Evolutionary conservation across 768 basidiomycete genomes (phyloP).

Genomic region (Agaricus sinodeliciosus): DNA sequence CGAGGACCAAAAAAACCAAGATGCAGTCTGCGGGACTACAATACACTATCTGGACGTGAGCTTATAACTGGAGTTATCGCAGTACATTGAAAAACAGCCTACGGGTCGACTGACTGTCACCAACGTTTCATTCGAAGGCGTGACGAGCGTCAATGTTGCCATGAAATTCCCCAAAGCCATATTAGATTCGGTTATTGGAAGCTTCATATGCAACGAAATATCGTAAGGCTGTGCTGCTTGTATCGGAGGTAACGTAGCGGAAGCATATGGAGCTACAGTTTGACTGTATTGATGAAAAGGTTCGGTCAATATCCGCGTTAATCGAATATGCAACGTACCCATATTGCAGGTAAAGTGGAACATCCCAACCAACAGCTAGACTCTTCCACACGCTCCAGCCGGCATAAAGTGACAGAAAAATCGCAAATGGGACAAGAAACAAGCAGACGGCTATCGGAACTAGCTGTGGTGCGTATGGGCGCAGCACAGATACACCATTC

Average conservation of each 20-base stretch:
- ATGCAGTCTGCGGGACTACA: conserved; percentile 37
- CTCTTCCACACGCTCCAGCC: conserved; percentile 73
- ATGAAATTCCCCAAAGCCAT: conserved; percentile 81
- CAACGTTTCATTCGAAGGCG: conserved; percentile 58
- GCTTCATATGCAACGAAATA: conserved; percentile 55
- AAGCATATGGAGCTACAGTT: conserved; percentile 57
- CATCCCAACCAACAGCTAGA: conserved; percentile 64
- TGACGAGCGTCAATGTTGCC: conserved; percentile 55
- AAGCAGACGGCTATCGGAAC: conserved; percentile 61
- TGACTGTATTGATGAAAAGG: conserved; percentile 38
- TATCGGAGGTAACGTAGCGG: conserved; percentile 42
- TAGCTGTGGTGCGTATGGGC: conserved; percentile 52
- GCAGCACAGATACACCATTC: conserved; percentile 28
- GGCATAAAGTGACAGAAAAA: conserved; percentile 55
- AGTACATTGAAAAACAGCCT: conserved; percentile 21
- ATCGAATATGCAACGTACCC: conserved; percentile 43
- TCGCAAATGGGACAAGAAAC: conserved; percentile 54
- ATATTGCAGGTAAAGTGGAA: conserved; percentile 68
- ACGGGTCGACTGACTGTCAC: conserved; percentile 59
- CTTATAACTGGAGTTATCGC: conserved; percentile 6
- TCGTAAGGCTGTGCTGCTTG: conserved; percentile 67
- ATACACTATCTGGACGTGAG: conserved; percentile 44
- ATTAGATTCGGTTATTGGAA: conserved; percentile 65
- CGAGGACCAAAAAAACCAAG: conserved; percentile 33
- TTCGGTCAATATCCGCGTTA: conserved; percentile 2